Evolutionary conservation across 192 early-diverging fungal genomes (phyloP).

Genomic region (Linnemannia hyalina): DNA sequence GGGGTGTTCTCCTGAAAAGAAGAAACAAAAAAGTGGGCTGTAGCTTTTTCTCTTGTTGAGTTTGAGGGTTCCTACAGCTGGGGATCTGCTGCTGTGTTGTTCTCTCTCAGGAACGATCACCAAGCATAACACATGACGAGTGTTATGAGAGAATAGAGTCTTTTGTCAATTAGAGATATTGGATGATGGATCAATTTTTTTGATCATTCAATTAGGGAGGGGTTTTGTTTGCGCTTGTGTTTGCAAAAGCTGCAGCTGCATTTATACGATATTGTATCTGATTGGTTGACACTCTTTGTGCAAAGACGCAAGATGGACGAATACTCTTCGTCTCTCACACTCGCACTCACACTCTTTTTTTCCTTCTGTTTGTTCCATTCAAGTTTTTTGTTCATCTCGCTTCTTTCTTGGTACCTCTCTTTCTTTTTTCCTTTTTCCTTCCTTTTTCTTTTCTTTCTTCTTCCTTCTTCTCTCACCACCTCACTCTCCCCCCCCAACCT

Average conservation of each 20-base stretch:
- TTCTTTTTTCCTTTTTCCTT: constrained; percentile 1
- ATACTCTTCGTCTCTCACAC: neutral
- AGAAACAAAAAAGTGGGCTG: neutral
- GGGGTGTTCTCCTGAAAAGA: too few species aligned
- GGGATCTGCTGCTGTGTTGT: neutral
- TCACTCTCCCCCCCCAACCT: neutral
- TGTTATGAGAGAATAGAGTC: neutral
- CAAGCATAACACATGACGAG: neutral
- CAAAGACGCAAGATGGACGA: neutral
- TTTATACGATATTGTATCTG: neutral
- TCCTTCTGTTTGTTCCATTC: constrained; percentile 4
- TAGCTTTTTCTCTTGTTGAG: neutral
- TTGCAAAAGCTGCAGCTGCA: neutral
- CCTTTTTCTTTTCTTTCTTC: constrained; percentile 10
- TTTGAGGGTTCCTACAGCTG: neutral
- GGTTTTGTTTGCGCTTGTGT: too few species aligned
- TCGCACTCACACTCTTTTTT: neutral
- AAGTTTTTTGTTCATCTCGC: neutral
- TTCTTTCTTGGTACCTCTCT: neutral
- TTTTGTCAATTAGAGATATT: neutral
- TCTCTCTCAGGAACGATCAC: neutral
- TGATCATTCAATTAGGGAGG: neutral
- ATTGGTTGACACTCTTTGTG: neutral
- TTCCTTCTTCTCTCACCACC: neutral
- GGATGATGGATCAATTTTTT: neutral